These are phyloP conservation scores for Mariannaea sp. DNA, from an alignment of 2,329 filamentous ascomycete genomes.

Conservation along the genomic window DNA sequence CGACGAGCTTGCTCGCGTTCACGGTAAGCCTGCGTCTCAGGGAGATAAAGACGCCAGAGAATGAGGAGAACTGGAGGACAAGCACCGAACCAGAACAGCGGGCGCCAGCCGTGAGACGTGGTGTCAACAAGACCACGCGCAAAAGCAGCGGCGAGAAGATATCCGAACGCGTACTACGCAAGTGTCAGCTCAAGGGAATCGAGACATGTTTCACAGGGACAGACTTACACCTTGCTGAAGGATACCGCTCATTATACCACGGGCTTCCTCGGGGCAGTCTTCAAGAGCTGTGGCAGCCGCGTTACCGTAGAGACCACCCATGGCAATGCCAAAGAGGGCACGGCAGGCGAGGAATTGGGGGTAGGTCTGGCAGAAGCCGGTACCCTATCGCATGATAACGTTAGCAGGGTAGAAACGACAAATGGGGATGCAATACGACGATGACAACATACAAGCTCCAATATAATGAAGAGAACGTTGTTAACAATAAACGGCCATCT, in stretches of 20 bases:
- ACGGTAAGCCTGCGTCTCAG: slow-evolving; percentile 76
- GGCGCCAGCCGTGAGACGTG: slow-evolving; percentile 79
- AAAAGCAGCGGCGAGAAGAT: slow-evolving; percentile 65
- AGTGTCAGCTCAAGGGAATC: slow-evolving; percentile 5
- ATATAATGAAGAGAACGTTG: slow-evolving; percentile 71
- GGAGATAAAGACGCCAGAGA: slow-evolving; percentile 73
- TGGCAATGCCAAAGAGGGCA: slow-evolving; percentile 77
- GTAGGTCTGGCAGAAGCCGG: slow-evolving; percentile 72
- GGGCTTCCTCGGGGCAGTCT: slow-evolving; percentile 68
- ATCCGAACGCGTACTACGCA: slow-evolving; percentile 63
- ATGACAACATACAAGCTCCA: slow-evolving; percentile 68
- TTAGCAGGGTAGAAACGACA: slow-evolving; percentile 22
- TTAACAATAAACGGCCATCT: slow-evolving; percentile 79
- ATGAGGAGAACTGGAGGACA: slow-evolving; percentile 82
- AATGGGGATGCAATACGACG: no score
- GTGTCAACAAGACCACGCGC: slow-evolving; percentile 73
- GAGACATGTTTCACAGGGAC: fast-evolving
- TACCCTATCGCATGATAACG: slow-evolving; percentile 49
- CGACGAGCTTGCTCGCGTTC: slow-evolving; percentile 68
- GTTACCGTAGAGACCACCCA: slow-evolving; percentile 82
- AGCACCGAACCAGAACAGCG: slow-evolving; percentile 88
- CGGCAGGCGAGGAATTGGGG: slow-evolving; percentile 74
- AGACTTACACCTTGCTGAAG: slow-evolving; percentile 68
- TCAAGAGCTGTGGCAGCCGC: slow-evolving; percentile 80
- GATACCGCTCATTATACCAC: slow-evolving; percentile 76